phyloP scores from a whole-genome alignment of 305 asterid species.

The Caryopteris hybrid region DNA sequence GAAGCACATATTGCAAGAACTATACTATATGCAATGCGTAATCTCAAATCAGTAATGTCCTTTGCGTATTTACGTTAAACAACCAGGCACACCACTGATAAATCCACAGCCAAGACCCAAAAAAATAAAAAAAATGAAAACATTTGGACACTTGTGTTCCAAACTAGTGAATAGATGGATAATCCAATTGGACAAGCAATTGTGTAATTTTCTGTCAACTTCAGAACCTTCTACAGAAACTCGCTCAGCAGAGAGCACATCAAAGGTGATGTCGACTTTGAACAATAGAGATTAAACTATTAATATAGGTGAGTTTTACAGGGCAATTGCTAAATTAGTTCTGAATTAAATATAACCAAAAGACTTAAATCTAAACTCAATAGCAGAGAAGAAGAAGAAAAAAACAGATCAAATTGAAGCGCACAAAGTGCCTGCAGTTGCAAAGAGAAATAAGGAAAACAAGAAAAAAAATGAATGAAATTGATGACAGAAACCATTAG shows the following conservation, averaged over 20 bases:
- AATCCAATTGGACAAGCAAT: neutral
- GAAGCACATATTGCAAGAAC: neutral
- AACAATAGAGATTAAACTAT: neutral
- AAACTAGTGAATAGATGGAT: neutral
- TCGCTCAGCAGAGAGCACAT: neutral
- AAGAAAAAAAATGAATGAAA: neutral
- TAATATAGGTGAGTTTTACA: neutral
- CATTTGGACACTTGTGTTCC: too few relatives aligned
- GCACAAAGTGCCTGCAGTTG: neutral
- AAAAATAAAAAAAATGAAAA: too few relatives aligned
- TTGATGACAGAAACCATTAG: neutral
- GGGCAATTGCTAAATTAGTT: too few relatives aligned
- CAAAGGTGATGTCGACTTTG: neutral
- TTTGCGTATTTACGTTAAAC: neutral
- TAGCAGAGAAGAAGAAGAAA: neutral
- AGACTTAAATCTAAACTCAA: neutral
- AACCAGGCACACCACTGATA: neutral
- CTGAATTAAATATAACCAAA: too few relatives aligned
- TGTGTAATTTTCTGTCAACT: neutral
- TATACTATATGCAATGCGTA: neutral
- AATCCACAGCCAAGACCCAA: too few relatives aligned
- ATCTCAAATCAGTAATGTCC: neutral
- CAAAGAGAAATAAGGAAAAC: neutral
- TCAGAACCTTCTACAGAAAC: neutral
- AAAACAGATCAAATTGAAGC: neutral